phyloP scores from a whole-genome alignment of 2,329 filamentous ascomycete species.

The Pseudophaeomoniella oleicola region DNA sequence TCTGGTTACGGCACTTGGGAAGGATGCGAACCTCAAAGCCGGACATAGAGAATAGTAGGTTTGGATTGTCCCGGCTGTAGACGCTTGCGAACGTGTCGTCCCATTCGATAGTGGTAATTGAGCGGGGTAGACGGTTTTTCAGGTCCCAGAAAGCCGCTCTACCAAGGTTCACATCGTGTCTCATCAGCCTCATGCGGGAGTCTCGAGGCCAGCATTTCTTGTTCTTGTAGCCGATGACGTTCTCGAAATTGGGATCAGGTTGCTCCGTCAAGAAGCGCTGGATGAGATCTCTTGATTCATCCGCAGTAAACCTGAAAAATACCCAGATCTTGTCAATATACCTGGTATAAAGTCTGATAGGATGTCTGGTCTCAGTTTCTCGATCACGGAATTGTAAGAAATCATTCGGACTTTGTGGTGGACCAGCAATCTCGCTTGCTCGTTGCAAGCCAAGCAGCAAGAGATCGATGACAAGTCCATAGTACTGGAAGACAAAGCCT shows the following conservation, averaged over 20 bases:
- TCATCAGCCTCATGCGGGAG: slow-evolving; percentile 94
- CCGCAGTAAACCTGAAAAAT: slow-evolving; percentile 82
- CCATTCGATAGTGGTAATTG: slow-evolving; percentile 96
- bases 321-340: slow-evolving; percentile 99
- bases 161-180: slow-evolving; percentile 94
- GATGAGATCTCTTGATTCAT: slow-evolving; percentile 90
- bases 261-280: slow-evolving; percentile 97
- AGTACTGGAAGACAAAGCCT: slow-evolving; percentile 97
- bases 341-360: slow-evolving; percentile 90
- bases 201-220: slow-evolving; percentile 99
- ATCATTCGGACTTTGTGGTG: slow-evolving; percentile 86
- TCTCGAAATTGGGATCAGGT: slow-evolving; percentile 97
- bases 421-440: slow-evolving; percentile 94
- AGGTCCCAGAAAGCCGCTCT: slow-evolving; percentile 97
- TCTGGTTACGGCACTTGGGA: slow-evolving; percentile 86
- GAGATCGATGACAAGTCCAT: slow-evolving; percentile 87
- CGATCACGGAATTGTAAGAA: slow-evolving; percentile 94
- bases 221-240: slow-evolving; percentile 96
- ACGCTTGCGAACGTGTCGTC: slow-evolving; percentile 97
- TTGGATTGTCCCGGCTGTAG: slow-evolving; percentile 95
- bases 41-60: slow-evolving; percentile 92
- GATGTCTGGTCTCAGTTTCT: slow-evolving; percentile 82
- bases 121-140: slow-evolving; percentile 89
- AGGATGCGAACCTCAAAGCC: slow-evolving; percentile 95
- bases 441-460: slow-evolving; percentile 83